Conservation (phyloP, 176 grass and related monocot species). For the Hsuehochloa calcarea region DNA sequence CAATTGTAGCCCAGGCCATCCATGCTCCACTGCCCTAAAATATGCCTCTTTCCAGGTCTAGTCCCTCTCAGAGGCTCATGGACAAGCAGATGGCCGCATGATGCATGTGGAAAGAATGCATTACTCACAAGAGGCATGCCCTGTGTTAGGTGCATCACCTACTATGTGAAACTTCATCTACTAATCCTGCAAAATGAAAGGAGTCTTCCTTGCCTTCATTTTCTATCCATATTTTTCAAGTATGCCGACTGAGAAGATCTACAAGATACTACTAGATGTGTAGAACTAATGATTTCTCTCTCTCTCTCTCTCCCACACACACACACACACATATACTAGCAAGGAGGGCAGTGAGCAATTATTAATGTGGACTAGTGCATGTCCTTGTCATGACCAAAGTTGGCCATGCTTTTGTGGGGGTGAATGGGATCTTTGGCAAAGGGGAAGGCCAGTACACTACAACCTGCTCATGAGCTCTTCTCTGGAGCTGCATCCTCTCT, state of each 20-base stretch:
- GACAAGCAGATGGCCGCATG: conserved; percentile 40
- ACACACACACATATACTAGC: not conserved
- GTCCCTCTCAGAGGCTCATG: conserved; percentile 40
- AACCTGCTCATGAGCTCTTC: not conserved
- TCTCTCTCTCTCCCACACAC: not conserved
- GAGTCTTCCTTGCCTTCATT: not conserved
- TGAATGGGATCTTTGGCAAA: conserved; percentile 41
- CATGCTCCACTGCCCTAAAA: conserved; percentile 41
- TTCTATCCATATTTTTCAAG: conserved; percentile 2
- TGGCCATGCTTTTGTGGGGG: conserved; percentile 44
- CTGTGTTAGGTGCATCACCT: conserved; percentile 22
- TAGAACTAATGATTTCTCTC: not conserved
- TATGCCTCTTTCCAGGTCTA: conserved; percentile 19
- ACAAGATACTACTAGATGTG: not conserved
- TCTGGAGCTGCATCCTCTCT: conserved; percentile 13
- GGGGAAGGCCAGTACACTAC: not conserved
- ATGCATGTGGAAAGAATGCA: conserved; percentile 43
- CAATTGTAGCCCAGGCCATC: conserved; percentile 29
- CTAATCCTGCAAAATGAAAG: conserved; percentile 20
- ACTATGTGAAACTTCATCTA: conserved; percentile 29
- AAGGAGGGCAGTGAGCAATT: conserved; percentile 25
- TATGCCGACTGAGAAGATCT: not conserved
- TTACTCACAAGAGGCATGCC: not conserved
- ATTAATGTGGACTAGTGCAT: conserved; percentile 39
- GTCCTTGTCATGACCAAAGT: conserved; percentile 74